Conservation (phyloP, 306 rosid species). For the Rosa persica region DNA sequence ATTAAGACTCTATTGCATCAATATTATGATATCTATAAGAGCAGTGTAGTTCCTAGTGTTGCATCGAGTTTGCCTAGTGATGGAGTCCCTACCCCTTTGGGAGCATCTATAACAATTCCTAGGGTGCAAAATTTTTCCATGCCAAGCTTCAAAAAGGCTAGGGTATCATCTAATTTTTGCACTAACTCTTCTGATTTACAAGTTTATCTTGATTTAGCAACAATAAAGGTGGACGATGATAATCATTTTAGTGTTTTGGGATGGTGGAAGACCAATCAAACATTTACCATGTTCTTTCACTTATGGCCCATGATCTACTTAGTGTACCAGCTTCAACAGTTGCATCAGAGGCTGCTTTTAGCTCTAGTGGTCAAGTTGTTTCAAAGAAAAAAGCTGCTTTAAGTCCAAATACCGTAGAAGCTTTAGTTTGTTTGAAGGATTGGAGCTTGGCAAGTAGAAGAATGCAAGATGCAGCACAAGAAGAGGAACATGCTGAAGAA, state of each 20-base stretch:
- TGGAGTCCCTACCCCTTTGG: too few relatives aligned
- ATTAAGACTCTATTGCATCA: too few relatives aligned
- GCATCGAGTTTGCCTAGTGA: too few relatives aligned
- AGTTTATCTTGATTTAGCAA: not conserved
- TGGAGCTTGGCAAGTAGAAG: not conserved
- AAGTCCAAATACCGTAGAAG: not conserved
- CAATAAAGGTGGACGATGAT: not conserved
- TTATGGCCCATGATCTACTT: not conserved
- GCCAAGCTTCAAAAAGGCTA: not conserved
- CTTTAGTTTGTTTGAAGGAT: not conserved
- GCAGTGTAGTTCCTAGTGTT: too few relatives aligned
- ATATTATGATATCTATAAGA: too few relatives aligned
- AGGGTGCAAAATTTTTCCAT: not conserved
- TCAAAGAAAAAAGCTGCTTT: not conserved
- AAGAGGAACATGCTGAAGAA: not conserved
- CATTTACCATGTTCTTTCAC: not conserved
- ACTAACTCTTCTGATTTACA: not conserved
- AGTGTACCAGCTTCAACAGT: not conserved
- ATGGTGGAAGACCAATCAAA: not conserved
- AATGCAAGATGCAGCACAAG: not conserved
- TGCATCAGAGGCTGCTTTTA: not conserved
- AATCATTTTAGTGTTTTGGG: not conserved
- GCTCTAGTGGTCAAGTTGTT: not conserved
- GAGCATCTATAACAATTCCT: too few relatives aligned
- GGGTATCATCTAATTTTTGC: not conserved